Base-by-base conservation (phyloP, 164 flowering plant genomes). In the Warburgia ugandensis region DNA sequence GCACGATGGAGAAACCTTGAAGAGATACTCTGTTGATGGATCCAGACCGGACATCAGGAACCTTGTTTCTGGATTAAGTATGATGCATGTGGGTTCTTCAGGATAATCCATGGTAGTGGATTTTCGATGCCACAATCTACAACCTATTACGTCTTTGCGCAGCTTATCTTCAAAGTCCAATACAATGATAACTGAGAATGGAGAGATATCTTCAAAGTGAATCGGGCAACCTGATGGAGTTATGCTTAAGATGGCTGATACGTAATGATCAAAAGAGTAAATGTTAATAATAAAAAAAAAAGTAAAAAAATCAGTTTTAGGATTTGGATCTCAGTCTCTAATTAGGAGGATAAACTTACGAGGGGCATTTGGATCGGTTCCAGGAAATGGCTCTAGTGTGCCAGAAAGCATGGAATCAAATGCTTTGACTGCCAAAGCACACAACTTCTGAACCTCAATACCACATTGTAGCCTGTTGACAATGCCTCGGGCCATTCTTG, bases 391-490 rank as follows among this genome's bases (percentile, higher is more conserved):
- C 23, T 36, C 55, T 16, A 14, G n/a, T 23, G 25, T 23, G 12
- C 28, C 49, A 13, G 57, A 21, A 32, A 33, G 55, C 65, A 69
- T 57, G 21, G 65, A 62, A 54, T 83, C 79, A 46, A 73, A 50
- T 20, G 69, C 48, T 47, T 71, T 78, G 16, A 86, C 35, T 10
- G 88, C 83, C 53, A 70, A 65, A 60, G 71, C 58, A 56, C 91
- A 83, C 20, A 80, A 55, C 50, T 65, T 68, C 63, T 86, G 91
- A 55, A 86, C 74, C 55, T 75, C 79, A 2, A 61, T 54, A 46
- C 81, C 77, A 14, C 70, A 73, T 17, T 77, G 51, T 22, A 87
- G 85, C 60, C 86, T 73, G 49, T 75, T 79, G 7, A 82, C 94
- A 49, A 78, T 73, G 29, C 86, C 81, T 5, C 88, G 67, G 21